These are phyloP conservation scores for Lathyrus tuberosus DNA, from an alignment of 306 rosid species.

Conservation along the genomic window DNA sequence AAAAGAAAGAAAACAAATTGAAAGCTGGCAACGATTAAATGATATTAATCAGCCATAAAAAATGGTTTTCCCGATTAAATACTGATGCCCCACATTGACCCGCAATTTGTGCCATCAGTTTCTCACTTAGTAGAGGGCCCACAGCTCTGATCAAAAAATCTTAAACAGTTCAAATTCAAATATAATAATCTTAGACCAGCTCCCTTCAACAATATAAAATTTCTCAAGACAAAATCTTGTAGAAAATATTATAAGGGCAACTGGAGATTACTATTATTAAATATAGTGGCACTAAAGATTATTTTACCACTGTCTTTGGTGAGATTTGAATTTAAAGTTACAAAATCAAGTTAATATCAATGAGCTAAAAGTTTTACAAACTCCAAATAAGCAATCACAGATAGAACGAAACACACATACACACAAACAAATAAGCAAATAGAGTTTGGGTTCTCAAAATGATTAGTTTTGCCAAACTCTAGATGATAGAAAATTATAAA, in stretches of 20 bases:
- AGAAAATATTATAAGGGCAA: neutral
- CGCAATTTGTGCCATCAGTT: neutral
- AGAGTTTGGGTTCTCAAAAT: conserved; percentile 13
- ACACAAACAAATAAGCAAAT: neutral
- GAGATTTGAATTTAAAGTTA: no score
- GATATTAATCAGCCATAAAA: no score
- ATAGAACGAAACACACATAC: neutral
- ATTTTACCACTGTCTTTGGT: no score
- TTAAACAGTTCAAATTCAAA: conserved; percentile 7
- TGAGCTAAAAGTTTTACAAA: no score
- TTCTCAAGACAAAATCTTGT: neutral
- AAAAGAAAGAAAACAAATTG: no score
- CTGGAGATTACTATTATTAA: neutral
- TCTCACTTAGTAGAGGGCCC: neutral
- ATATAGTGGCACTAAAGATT: no score
- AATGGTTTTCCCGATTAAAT: no score
- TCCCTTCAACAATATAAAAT: neutral
- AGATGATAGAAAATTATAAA: neutral
- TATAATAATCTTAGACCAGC: no score
- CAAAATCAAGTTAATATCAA: no score
- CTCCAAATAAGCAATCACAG: no score
- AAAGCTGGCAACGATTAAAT: no score
- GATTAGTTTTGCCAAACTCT: conserved; percentile 11
- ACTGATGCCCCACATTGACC: neutral
- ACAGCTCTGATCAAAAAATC: neutral